Conservation (phyloP, 2,329 filamentous ascomycete genomes). For the Microascus cirrosus region DNA sequence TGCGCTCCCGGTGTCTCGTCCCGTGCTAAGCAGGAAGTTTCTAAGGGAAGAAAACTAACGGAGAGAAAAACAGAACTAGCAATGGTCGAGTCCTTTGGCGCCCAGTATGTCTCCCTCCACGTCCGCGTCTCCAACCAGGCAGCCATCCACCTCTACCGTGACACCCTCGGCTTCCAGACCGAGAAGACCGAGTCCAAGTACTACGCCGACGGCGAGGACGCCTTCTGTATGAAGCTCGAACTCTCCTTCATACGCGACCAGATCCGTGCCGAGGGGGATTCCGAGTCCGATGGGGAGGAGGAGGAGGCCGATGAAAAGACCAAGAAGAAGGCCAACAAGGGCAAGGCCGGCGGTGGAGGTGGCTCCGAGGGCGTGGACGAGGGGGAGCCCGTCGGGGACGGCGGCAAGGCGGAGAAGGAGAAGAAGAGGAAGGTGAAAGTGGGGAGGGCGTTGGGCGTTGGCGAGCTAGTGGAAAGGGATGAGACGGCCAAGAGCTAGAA, state of each 20-base stretch:
- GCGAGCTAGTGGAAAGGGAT: slow-evolving; percentile 62
- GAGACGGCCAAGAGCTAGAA: slow-evolving; percentile 38
- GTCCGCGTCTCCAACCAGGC: slow-evolving; percentile 90
- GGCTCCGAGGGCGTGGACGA: slow-evolving; percentile 38
- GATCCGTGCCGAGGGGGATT: slow-evolving; percentile 30
- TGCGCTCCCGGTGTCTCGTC: neutral
- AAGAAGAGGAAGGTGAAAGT: slow-evolving; percentile 79
- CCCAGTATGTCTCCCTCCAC: slow-evolving; percentile 89
- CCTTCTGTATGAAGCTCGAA: slow-evolving; percentile 87
- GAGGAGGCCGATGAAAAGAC: slow-evolving; percentile 31
- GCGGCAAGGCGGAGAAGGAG: slow-evolving; percentile 36
- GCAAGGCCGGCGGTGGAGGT: slow-evolving; percentile 55
- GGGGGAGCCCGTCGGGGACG: slow-evolving; percentile 58
- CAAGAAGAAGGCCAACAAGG: slow-evolving; percentile 16
- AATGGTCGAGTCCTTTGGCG: slow-evolving; percentile 91
- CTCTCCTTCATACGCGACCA: slow-evolving; percentile 48
- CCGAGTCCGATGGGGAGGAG: slow-evolving; percentile 15
- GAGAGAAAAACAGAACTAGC: slow-evolving; percentile 55
- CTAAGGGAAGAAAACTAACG: neutral
- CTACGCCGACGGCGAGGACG: slow-evolving; percentile 96
- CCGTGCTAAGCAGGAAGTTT: neutral
- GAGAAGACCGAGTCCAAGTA: slow-evolving; percentile 83
- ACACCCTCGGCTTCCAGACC: slow-evolving; percentile 80
- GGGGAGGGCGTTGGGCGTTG: slow-evolving; percentile 68
- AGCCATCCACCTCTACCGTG: slow-evolving; percentile 82